These are phyloP conservation scores for Hirschioporus abietinus DNA, from an alignment of 768 basidiomycete species.

Conservation along the genomic window DNA sequence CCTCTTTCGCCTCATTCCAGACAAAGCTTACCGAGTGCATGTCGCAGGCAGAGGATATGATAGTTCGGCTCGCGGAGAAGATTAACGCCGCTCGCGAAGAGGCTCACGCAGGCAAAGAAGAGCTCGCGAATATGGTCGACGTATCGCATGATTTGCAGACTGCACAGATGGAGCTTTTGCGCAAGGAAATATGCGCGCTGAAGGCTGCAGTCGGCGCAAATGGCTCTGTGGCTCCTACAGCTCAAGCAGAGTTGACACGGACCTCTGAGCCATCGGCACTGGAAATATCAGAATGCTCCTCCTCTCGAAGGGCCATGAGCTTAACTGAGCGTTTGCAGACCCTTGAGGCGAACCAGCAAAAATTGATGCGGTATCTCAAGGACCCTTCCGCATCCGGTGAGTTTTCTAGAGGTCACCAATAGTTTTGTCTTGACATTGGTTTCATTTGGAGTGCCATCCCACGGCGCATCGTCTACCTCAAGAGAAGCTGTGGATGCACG, in stretches of 20 bases:
- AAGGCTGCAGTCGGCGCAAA: not conserved
- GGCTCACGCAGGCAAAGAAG: not conserved
- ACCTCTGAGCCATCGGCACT: too few relatives aligned
- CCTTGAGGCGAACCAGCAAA: too few relatives aligned
- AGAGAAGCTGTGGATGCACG: too few relatives aligned
- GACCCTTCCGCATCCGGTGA: too few relatives aligned
- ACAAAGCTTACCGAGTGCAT: not conserved
- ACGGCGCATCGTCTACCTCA: too few relatives aligned
- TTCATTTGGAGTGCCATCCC: too few relatives aligned
- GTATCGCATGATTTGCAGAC: not conserved
- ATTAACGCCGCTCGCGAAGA: not conserved
- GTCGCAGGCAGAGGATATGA: not conserved
- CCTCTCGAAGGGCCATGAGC: too few relatives aligned
- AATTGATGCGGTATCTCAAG: too few relatives aligned
- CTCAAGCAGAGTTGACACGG: not conserved
- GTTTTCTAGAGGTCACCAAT: too few relatives aligned
- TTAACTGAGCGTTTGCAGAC: too few relatives aligned
- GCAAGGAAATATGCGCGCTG: not conserved
- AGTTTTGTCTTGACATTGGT: too few relatives aligned
- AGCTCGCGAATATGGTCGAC: not conserved
- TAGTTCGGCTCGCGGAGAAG: not conserved
- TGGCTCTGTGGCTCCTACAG: not conserved
- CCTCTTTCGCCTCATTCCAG: not conserved
- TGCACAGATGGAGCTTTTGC: not conserved
- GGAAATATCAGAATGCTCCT: too few relatives aligned